These are phyloP conservation scores for Aspergillus proliferans DNA, from an alignment of 2,329 filamentous ascomycete species.

Conservation along the genomic window DNA sequence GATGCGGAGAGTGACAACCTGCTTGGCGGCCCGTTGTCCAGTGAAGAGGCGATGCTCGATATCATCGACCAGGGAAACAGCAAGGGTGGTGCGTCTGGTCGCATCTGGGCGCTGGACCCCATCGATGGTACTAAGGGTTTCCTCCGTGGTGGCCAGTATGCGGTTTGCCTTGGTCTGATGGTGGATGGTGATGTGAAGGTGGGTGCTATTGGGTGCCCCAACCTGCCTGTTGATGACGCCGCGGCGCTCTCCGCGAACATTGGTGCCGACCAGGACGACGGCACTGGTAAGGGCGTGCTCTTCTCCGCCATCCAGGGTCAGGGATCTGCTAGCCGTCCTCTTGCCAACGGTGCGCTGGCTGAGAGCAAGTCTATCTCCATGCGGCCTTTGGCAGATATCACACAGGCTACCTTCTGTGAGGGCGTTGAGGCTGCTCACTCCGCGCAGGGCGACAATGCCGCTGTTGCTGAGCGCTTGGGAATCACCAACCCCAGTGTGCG, in stretches of 20 bases:
- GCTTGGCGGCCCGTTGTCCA: conserved; percentile 63
- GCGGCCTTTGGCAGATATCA: conserved; percentile 67
- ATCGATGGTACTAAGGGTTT: conserved; percentile 99
- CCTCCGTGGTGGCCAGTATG: conserved; percentile 91
- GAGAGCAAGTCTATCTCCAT: conserved; percentile 65
- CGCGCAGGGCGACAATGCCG: conserved; percentile 77
- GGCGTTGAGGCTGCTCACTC: conserved; percentile 92
- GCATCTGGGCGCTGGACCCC: conserved; percentile 94
- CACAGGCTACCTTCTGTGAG: conserved; percentile 88
- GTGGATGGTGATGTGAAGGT: conserved; percentile 91
- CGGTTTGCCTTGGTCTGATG: conserved; percentile 85
- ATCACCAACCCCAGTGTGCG: conserved; percentile 86
- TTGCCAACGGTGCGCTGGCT: conserved; percentile 48
- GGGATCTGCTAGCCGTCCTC: conserved; percentile 72
- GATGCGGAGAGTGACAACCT: conserved; percentile 59
- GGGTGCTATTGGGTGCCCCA: conserved; percentile 90
- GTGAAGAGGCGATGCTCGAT: conserved; percentile 56
- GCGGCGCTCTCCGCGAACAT: conserved; percentile 64
- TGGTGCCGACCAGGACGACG: conserved; percentile 66
- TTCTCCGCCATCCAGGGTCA: conserved; percentile 76
- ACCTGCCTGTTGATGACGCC: conserved; percentile 80
- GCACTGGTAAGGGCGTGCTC: conserved; percentile 73
- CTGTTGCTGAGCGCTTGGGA: conserved; percentile 75
- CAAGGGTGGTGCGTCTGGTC: conserved; percentile 33
- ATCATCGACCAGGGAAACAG: conserved; percentile 51